Evolutionary conservation across 2,329 filamentous ascomycete species (phyloP).

Genomic region (Coleophoma eucalyptorum): DNA sequence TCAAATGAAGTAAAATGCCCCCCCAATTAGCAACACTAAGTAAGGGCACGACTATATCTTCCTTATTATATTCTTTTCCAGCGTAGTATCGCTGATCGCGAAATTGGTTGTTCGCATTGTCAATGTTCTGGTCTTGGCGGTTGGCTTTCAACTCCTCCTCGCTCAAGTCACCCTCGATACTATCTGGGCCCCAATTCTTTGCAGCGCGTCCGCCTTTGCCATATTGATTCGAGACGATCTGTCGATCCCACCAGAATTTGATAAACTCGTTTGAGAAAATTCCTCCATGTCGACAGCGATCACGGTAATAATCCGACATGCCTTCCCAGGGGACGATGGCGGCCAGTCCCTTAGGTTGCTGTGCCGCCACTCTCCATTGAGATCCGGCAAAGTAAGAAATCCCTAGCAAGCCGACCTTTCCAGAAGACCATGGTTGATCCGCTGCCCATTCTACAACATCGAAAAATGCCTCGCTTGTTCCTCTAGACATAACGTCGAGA

Average conservation of each 20-base stretch:
- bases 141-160: constrained; percentile 42
- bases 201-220: constrained; percentile 47
- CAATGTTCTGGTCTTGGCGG: constrained; percentile 35
- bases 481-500: constrained; percentile 48
- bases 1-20: constrained; percentile 62
- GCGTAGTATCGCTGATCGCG: constrained; percentile 39
- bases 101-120: constrained; percentile 48
- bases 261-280: constrained; percentile 58
- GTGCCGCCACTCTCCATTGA: constrained; percentile 50
- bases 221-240: constrained; percentile 67
- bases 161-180: constrained; percentile 54
- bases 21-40: constrained; percentile 68
- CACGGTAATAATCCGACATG: constrained; percentile 52
- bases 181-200: constrained; percentile 30
- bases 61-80: constrained; percentile 50
- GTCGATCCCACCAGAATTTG: constrained; percentile 63
- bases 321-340: constrained; percentile 53
- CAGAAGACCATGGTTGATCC: constrained; percentile 44
- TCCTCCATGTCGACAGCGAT: constrained; percentile 57
- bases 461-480: constrained; percentile 46
- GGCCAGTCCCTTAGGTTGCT: constrained; percentile 44
- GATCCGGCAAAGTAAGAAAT: constrained; percentile 49
- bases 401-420: constrained; percentile 45
- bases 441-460: constrained; percentile 49
- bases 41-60: constrained; percentile 63